phyloP scores from a whole-genome alignment of 768 basidiomycete genomes.

The Paxillus involutus region DNA sequence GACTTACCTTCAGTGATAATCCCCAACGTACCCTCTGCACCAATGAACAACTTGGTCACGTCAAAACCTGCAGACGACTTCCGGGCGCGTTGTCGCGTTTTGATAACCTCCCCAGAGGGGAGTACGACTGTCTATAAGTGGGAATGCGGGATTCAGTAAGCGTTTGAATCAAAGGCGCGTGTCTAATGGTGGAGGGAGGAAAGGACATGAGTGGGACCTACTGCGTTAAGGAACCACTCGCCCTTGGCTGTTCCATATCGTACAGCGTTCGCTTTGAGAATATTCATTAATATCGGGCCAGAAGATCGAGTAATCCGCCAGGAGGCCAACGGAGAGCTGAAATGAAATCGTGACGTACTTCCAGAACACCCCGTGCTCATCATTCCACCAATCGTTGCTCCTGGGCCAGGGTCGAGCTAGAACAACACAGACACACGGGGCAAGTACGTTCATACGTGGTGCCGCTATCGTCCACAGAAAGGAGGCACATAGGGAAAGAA shows the following conservation, averaged over 20 bases:
- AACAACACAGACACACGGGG: background rate
- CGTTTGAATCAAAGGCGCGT: background rate
- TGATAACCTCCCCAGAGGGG: conserved; percentile 87
- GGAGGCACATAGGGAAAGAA: background rate
- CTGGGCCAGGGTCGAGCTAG: conserved; percentile 75
- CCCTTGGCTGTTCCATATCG: conserved; percentile 87
- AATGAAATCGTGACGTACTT: conserved; percentile 43
- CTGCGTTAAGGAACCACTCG: conserved; percentile 89
- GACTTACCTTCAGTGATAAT: conserved; percentile 79
- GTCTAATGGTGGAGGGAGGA: background rate
- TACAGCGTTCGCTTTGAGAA: conserved; percentile 64
- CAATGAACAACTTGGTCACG: conserved; percentile 81
- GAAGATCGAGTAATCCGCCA: background rate
- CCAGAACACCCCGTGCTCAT: conserved; percentile 85
- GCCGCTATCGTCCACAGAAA: background rate
- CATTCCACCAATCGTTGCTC: conserved; percentile 86
- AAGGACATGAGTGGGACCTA: conserved; percentile 31
- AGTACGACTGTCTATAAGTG: conserved; percentile 76
- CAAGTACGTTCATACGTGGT: background rate
- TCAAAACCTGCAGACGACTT: conserved; percentile 92
- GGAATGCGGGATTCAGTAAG: conserved; percentile 1
- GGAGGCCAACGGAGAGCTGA: background rate
- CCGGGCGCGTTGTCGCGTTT: conserved; percentile 73
- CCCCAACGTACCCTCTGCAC: conserved; percentile 80
- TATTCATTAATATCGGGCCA: conserved; percentile 14